These are phyloP conservation scores for Malus fusca DNA, from an alignment of 306 rosid species.

Conservation along the genomic window DNA sequence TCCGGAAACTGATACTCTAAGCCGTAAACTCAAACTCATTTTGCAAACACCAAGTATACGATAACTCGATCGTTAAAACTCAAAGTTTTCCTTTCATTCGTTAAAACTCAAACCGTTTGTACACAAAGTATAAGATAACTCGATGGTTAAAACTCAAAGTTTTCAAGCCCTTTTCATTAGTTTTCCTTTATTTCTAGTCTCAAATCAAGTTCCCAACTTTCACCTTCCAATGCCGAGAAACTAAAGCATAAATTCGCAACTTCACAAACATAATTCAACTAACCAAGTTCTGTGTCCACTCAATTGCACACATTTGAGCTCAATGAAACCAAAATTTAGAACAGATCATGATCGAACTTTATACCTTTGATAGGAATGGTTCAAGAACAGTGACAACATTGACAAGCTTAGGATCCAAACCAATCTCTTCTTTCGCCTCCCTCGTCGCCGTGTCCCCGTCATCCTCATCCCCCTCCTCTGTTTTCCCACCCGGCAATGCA, in stretches of 20 bases:
- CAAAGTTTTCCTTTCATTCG: too few relatives aligned
- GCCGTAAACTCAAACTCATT: not conserved
- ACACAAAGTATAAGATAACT: too few relatives aligned
- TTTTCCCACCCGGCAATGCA: slow-evolving; percentile 94
- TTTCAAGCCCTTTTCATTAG: too few relatives aligned
- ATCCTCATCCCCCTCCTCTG: slow-evolving; percentile 82
- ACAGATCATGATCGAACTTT: not conserved
- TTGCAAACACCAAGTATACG: not conserved
- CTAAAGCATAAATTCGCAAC: not conserved
- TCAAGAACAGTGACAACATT: slow-evolving; percentile 75
- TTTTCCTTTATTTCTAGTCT: not conserved
- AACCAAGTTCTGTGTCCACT: not conserved
- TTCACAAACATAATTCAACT: not conserved
- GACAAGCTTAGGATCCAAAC: slow-evolving; percentile 77
- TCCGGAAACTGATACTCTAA: not conserved
- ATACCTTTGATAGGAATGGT: slow-evolving; percentile 91
- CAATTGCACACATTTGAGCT: not conserved
- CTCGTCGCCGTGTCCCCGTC: slow-evolving; percentile 85
- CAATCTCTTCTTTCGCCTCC: slow-evolving; percentile 91
- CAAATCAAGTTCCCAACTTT: not conserved
- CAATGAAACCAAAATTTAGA: not conserved
- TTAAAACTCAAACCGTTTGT: too few relatives aligned
- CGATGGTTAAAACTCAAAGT: too few relatives aligned
- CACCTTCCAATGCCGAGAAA: not conserved
- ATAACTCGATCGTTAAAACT: not conserved